Percentiles rank a stretch among this genome's conserved stretches.
phyloP scores from a whole-genome alignment of 1,284 basidiomycete genomes.

The Ceratobasidium sp. region DNA sequence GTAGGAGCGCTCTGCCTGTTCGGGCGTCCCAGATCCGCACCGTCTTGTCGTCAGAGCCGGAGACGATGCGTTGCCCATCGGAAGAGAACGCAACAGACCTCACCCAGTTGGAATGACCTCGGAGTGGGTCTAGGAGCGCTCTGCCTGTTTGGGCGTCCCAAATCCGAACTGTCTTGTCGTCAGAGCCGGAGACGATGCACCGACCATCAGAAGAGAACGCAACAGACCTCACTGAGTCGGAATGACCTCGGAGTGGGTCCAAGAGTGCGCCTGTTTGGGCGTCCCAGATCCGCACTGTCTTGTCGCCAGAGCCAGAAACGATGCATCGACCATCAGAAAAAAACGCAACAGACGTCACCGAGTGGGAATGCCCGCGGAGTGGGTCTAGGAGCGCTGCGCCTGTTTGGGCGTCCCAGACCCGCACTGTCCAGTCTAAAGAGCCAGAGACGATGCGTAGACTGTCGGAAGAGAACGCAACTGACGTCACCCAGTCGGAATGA shows the following conservation, averaged over 20 bases:
- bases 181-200: slow-evolving; percentile 9
- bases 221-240: background rate
- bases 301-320: too few relatives aligned
- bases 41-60: background rate
- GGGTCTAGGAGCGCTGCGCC: too few relatives aligned
- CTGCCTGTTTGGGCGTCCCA: slow-evolving; percentile 41
- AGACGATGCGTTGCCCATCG: slow-evolving; percentile 13
- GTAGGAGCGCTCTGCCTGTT: too few relatives aligned
- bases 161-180: slow-evolving; percentile 13
- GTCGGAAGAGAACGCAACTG: too few relatives aligned
- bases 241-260: too few relatives aligned
- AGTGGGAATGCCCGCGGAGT: too few relatives aligned
- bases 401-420: too few relatives aligned
- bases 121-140: too few relatives aligned
- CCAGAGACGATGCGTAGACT: too few relatives aligned
- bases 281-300: too few relatives aligned
- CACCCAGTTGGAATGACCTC: slow-evolving; percentile 5
- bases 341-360: background rate
- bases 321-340: background rate
- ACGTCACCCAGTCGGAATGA: background rate
- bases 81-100: slow-evolving; percentile 26
- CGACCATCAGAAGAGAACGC: slow-evolving; percentile 25
- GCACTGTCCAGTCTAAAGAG: too few relatives aligned
- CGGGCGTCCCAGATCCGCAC: slow-evolving; percentile 40
- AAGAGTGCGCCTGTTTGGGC: too few relatives aligned